Evolutionary conservation across 352 stramenopile genomes (phyloP).

Genomic region (Pythium oligandrum): DNA sequence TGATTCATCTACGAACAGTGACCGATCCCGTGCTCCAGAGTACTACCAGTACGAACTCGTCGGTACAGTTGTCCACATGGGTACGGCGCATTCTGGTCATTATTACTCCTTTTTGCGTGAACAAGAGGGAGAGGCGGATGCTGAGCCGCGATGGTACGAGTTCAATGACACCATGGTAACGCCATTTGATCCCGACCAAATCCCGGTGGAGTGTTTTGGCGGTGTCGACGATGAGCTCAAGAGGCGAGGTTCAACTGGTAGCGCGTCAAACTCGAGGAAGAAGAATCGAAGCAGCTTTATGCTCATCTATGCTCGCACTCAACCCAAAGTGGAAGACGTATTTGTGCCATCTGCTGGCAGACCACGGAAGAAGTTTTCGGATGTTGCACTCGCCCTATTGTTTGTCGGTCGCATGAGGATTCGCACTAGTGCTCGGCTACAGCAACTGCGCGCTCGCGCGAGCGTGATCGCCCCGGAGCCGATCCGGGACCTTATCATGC

Average conservation of each 20-base stretch:
- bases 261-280: conserved; percentile 31
- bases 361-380: not conserved
- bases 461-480: conserved; percentile 59
- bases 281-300: conserved; percentile 88
- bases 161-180: conserved; percentile 87
- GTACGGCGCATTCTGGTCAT: conserved; percentile 82
- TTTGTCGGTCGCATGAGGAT: conserved; percentile 21
- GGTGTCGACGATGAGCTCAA: conserved; percentile 17
- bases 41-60: conserved; percentile 86
- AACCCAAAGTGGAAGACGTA: conserved; percentile 30
- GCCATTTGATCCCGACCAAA: conserved; percentile 61
- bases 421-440: conserved; percentile 22
- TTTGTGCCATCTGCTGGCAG: conserved; percentile 1
- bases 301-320: conserved; percentile 73
- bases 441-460: conserved; percentile 37
- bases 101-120: conserved; percentile 89
- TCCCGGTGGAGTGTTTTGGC: conserved; percentile 70
- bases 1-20: conserved; percentile 12
- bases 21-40: conserved; percentile 39
- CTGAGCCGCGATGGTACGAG: conserved; percentile 61
- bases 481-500: conserved; percentile 72
- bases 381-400: not conserved
- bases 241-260: not conserved
- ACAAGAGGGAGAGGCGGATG: conserved; percentile 27
- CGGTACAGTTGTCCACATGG: conserved; percentile 87